phyloP scores from a whole-genome alignment of 2,329 filamentous ascomycete genomes.

The Paracorniculantispora psalliotae region DNA sequence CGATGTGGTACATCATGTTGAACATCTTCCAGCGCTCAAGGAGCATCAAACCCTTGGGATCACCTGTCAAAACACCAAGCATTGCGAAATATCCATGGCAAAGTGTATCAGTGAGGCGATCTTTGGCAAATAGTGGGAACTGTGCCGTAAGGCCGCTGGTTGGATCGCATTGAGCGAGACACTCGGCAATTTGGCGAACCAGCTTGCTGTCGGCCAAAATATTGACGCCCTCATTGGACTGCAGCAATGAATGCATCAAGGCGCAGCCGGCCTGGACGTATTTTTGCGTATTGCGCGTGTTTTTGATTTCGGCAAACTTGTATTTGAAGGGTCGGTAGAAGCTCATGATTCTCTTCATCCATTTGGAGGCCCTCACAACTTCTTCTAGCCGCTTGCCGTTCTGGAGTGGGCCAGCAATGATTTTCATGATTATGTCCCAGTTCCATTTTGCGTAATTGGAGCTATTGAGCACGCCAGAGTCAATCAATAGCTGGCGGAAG shows the following conservation, averaged over 20 bases:
- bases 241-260: slow-evolving; percentile 78
- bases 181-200: slow-evolving; percentile 89
- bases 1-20: slow-evolving; percentile 99
- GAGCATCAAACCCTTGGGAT: slow-evolving; percentile 77
- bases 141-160: slow-evolving; percentile 72
- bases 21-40: slow-evolving; percentile 96
- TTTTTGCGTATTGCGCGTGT: slow-evolving; percentile 87
- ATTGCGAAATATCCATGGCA: slow-evolving; percentile 93
- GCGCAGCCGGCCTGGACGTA: slow-evolving; percentile 89
- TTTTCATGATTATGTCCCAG: slow-evolving; percentile 85
- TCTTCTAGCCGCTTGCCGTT: slow-evolving; percentile 91
- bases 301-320: slow-evolving; percentile 84
- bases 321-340: slow-evolving; percentile 98
- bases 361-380: slow-evolving; percentile 90
- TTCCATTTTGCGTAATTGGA: slow-evolving; percentile 96
- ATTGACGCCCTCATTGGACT: slow-evolving; percentile 76
- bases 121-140: slow-evolving; percentile 81
- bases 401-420: slow-evolving; percentile 88
- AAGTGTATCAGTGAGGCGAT: slow-evolving; percentile 79
- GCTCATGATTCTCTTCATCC: slow-evolving; percentile 88
- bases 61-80: slow-evolving; percentile 79
- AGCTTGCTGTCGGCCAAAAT: slow-evolving; percentile 91
- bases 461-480: slow-evolving; percentile 81
- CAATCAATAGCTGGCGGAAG: slow-evolving; percentile 61
- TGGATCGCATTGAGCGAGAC: slow-evolving; percentile 89